Evolutionary conservation across 768 basidiomycete genomes (phyloP), one percentile per base, ranked within the genome.

Genomic region (Boletus patriciae): DNA sequence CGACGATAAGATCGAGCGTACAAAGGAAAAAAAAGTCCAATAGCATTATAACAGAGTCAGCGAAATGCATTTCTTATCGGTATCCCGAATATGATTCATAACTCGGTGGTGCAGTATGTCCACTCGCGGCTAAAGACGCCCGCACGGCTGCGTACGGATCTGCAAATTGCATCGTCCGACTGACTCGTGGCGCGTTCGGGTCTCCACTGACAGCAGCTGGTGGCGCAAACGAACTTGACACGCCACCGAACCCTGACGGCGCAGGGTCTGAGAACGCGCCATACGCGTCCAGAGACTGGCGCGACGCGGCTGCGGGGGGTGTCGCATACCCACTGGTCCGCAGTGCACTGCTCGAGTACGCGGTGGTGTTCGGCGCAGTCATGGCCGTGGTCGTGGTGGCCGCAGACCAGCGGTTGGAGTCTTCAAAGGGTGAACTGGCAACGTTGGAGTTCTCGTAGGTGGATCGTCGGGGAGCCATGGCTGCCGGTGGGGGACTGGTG

Each of bases 121-220:
- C 65, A 23, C 53, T 68, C 58, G 67, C 58, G 52, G 70, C 31
- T 70, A 89, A 70, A 6, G 80, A 78, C 9, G 87, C 86, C 18
- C 89, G 80, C 36, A 93, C 89, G 12, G 87, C 87, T 13, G 90
- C 88, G 66, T 93, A 94, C 10, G 92, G 92, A 66, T 94, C 88
- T 23, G 91, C 92, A 65, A 93, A 91, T 70, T 94, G 92, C 93
- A 96, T 94, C 52, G 94, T 95, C 69, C 92, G 76, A 71, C 92
- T 94, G 38, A 94, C 76, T 27, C 84, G 81, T 29, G 80, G 77
- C 0, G 76, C 69, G 16, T 63, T 73, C 21, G 64, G 51, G 8
- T 72, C 70, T 12, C 54, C 57, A n/a, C n/a, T n/a, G n/a, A n/a
- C n/a, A 11, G 72, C 57, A 16, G 78, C 65, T 3, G 80, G 65